phyloP scores from a whole-genome alignment of 768 basidiomycete species.

The Podaxis sp. region DNA sequence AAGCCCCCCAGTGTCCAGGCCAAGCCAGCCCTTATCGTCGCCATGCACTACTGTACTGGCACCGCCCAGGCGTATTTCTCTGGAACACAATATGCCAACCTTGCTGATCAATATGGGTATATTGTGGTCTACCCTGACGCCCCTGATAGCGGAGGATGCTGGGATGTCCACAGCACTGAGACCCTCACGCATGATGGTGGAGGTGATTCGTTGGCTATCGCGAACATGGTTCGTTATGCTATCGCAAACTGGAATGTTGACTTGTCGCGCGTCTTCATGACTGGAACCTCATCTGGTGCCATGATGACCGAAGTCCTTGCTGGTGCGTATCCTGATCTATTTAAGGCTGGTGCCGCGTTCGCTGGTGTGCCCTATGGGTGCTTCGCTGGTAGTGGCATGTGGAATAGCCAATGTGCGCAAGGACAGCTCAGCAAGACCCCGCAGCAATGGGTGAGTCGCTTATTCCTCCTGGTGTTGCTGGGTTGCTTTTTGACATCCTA shows the following conservation, averaged over 20 bases:
- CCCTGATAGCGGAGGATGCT: constrained; percentile 44
- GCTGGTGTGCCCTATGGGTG: constrained; percentile 56
- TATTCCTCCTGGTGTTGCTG: neutral
- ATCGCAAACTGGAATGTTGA: constrained; percentile 47
- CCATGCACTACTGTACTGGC: constrained; percentile 52
- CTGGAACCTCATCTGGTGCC: constrained; percentile 50
- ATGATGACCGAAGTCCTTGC: constrained; percentile 62
- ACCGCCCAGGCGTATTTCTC: constrained; percentile 50
- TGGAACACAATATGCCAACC: constrained; percentile 46
- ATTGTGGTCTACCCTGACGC: constrained; percentile 53
- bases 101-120: constrained; percentile 46
- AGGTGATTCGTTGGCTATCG: constrained; percentile 53
- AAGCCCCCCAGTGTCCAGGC: constrained; percentile 34
- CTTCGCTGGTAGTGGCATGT: constrained; percentile 45
- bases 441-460: constrained; percentile 41
- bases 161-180: constrained; percentile 48
- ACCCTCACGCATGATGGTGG: constrained; percentile 56
- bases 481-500: neutral
- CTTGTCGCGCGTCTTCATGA: constrained; percentile 44
- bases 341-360: constrained; percentile 45
- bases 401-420: constrained; percentile 46
- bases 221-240: constrained; percentile 44
- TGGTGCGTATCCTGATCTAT: constrained; percentile 55
- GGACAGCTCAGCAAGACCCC: constrained; percentile 44
- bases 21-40: constrained; percentile 47